Percentiles rank a stretch among this genome's conserved stretches.
Evolutionary conservation across 164 flowering plant species (phyloP).

Genomic region (Warburgia ugandensis): DNA sequence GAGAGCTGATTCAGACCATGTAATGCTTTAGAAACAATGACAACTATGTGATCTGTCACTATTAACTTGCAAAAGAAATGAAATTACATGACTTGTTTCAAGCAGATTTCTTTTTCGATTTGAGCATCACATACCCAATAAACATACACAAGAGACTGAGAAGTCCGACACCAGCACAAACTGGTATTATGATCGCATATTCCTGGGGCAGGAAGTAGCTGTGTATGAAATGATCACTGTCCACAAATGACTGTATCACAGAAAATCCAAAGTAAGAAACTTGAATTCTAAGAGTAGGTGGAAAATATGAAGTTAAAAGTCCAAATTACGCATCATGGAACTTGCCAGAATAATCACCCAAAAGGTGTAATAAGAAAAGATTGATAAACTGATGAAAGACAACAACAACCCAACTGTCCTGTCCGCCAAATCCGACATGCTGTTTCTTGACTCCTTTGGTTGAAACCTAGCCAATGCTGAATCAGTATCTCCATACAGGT

Average conservation of each 20-base stretch:
- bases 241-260: conserved; percentile 83
- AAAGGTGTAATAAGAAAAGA: conserved; percentile 89
- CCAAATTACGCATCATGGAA: conserved; percentile 1
- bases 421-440: conserved; percentile 79
- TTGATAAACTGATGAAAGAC: conserved; percentile 61
- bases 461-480: too few species aligned
- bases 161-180: conserved; percentile 69
- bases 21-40: too few species aligned
- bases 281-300: too few species aligned
- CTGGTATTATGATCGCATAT: conserved; percentile 76
- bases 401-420: conserved; percentile 71
- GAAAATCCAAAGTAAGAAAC: not conserved
- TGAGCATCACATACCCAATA: conserved; percentile 76
- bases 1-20: too few species aligned
- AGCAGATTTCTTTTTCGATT: conserved; percentile 77
- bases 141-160: conserved; percentile 59
- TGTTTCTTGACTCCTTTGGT: too few species aligned
- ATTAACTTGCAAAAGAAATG: too few species aligned
- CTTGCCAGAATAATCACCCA: conserved; percentile 97
- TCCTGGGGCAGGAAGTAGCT: conserved; percentile 83
- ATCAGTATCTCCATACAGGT: too few species aligned
- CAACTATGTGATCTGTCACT: too few species aligned
- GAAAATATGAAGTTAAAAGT: not conserved
- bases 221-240: conserved; percentile 83
- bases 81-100: too few species aligned